Percentiles rank a stretch among this genome's conserved stretches.
Evolutionary conservation across 2,329 filamentous ascomycete genomes (phyloP).

Genomic region (Penicillium hesseltinei): DNA sequence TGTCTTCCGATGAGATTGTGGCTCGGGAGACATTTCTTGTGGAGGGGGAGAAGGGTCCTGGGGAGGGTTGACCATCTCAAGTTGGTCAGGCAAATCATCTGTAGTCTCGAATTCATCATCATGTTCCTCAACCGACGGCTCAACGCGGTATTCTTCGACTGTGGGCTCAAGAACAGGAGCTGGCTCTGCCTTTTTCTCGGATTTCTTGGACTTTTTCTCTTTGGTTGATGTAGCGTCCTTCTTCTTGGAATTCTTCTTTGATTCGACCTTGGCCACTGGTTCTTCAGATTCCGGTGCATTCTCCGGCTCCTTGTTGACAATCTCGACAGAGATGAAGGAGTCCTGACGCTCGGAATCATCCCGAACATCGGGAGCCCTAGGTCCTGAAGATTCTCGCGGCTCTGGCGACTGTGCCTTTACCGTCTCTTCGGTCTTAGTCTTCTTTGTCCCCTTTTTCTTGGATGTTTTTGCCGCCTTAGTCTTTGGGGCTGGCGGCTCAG

Average conservation of each 20-base stretch:
- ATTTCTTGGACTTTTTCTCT: constrained; percentile 32
- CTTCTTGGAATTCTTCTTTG: constrained; percentile 30
- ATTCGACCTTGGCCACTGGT: constrained; percentile 15
- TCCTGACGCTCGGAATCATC: constrained; percentile 23
- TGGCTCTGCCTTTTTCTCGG: constrained; percentile 24
- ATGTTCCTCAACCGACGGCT: constrained; percentile 9
- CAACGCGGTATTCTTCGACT: constrained; percentile 3
- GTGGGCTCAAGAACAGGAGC: constrained; percentile 11
- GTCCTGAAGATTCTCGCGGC: constrained; percentile 5
- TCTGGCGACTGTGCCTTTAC: constrained; percentile 5
- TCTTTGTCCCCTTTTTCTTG: constrained; percentile 25
- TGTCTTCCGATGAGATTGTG: constrained; percentile 22
- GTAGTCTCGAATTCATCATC: constrained; percentile 19
- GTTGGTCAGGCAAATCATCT: constrained; percentile 21
- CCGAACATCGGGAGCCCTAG: constrained; percentile 1
- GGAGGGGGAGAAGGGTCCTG: constrained; percentile 16
- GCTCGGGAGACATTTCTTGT: constrained; percentile 12
- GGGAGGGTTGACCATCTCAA: constrained; percentile 21
- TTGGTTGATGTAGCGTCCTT: constrained; percentile 22
- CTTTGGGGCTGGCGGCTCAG: constrained; percentile 20
- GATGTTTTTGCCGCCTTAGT: constrained; percentile 19
- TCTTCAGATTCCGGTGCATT: constrained; percentile 31
- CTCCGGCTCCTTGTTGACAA: constrained; percentile 29
- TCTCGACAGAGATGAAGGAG: constrained; percentile 33
- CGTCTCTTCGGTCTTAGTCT: constrained; percentile 21